A percentile compares a stretch with the other conserved stretches of the same genome.
phyloP scores from a whole-genome alignment of 1,284 basidiomycete species.

The Irpex lacteus region DNA sequence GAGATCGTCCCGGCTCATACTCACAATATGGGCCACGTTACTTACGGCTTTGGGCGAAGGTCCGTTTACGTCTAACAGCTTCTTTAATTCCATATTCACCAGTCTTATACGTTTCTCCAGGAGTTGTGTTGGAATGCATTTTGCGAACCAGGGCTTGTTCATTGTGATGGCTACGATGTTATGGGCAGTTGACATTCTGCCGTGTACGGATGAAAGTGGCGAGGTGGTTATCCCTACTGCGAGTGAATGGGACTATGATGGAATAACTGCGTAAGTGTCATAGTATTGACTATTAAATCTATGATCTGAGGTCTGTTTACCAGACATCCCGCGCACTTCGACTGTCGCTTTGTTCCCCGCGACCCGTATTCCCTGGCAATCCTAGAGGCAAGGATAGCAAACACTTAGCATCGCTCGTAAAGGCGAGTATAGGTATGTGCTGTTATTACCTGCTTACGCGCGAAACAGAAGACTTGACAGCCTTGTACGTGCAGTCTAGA shows the following conservation, averaged over 20 bases:
- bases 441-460: no score
- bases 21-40: background rate
- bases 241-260: background rate
- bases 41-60: background rate
- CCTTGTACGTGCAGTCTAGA: no score
- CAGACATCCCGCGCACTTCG: background rate
- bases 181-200: background rate
- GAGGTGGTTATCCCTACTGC: background rate
- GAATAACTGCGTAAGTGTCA: background rate
- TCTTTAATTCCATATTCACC: background rate
- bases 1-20: background rate
- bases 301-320: background rate
- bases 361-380: background rate
- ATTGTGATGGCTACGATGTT: background rate
- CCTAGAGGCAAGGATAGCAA: background rate
- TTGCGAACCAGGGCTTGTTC: constrained; percentile 1
- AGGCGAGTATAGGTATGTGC: no score
- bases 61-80: background rate
- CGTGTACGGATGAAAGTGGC: background rate
- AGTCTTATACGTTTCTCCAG: background rate
- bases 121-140: background rate
- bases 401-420: no score
- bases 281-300: background rate
- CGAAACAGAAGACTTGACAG: no score
- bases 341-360: background rate